Evolutionary conservation across 768 basidiomycete genomes (phyloP).

Genomic region (Lentinula sp.): DNA sequence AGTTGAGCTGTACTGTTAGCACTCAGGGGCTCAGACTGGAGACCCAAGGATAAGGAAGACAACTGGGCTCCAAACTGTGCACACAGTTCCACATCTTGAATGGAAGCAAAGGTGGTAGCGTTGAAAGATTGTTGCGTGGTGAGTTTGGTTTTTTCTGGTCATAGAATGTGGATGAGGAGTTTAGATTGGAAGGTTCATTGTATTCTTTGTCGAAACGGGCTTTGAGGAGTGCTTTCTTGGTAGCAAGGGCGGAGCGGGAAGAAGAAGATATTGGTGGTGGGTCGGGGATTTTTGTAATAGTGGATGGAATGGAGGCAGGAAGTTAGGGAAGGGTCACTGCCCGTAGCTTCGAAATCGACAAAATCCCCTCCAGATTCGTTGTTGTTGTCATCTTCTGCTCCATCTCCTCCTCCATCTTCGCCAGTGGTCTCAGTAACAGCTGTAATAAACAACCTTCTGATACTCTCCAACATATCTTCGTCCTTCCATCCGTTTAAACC

Average conservation of each 20-base stretch:
- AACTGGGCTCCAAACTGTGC: slow-evolving; percentile 31
- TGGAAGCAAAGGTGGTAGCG: too few species aligned
- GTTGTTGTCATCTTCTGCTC: slow-evolving; percentile 30
- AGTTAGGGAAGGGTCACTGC: slow-evolving; percentile 4
- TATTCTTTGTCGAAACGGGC: slow-evolving; percentile 96
- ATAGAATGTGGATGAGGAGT: slow-evolving; percentile 48
- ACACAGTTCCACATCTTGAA: too few species aligned
- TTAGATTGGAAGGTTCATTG: slow-evolving; percentile 77
- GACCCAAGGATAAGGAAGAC: slow-evolving; percentile 39
- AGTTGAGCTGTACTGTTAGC: slow-evolving; percentile 24
- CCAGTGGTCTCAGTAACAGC: slow-evolving; percentile 28
- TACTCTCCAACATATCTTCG: slow-evolving; percentile 78
- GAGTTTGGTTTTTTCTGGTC: slow-evolving; percentile 80
- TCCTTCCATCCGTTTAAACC: slow-evolving; percentile 74
- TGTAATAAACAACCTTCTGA: slow-evolving; percentile 88
- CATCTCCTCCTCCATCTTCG: slow-evolving; percentile 17
- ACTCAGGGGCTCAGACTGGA: slow-evolving; percentile 25
- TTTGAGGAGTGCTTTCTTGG: slow-evolving; percentile 89
- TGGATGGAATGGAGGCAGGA: slow-evolving; percentile 1
- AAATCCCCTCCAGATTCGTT: slow-evolving; percentile 27
- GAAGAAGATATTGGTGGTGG: slow-evolving; percentile 16
- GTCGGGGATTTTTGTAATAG: slow-evolving; percentile 11
- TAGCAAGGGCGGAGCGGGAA: slow-evolving; percentile 51
- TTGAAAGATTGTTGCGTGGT: too few species aligned
- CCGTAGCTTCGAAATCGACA: slow-evolving; percentile 31